Conservation (phyloP, 768 basidiomycete genomes). For the Suillus plorans region DNA sequence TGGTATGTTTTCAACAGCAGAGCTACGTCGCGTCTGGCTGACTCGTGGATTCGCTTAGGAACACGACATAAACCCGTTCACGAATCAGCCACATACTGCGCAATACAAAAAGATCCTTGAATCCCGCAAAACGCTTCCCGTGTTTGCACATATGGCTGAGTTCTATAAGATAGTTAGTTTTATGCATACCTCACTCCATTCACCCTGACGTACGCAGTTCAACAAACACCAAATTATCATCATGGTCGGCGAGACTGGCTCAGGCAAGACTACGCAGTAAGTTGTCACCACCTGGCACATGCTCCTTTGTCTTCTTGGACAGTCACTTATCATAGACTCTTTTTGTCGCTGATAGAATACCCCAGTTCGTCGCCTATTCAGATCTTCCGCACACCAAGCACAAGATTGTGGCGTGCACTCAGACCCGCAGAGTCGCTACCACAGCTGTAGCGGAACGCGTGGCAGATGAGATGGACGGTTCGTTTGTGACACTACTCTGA, state of each 20-base stretch:
- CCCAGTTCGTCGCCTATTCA: conserved; percentile 93
- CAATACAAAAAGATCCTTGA: conserved; percentile 88
- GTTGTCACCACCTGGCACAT: conserved; percentile 31
- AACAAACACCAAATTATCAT: conserved; percentile 73
- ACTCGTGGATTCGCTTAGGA: conserved; percentile 43
- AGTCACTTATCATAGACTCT: conserved; percentile 25
- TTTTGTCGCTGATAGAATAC: conserved; percentile 63
- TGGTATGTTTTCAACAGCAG: conserved; percentile 48
- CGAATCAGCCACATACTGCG: conserved; percentile 68
- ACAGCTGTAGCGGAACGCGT: conserved; percentile 99
- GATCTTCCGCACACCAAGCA: conserved; percentile 89
- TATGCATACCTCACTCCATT: not conserved
- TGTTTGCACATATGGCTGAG: conserved; percentile 89
- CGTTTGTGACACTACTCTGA: conserved; percentile 27
- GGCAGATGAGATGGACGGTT: conserved; percentile 98
- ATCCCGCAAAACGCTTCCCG: conserved; percentile 84
- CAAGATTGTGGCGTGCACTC: conserved; percentile 94
- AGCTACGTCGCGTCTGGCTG: not conserved
- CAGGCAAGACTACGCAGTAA: conserved; percentile 95
- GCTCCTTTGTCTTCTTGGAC: conserved; percentile 20
- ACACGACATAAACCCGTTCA: conserved; percentile 86
- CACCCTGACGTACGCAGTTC: conserved; percentile 17
- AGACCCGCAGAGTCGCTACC: conserved; percentile 93
- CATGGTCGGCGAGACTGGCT: conserved; percentile 93
- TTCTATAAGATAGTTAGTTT: conserved; percentile 83